Conservation (phyloP, 1,284 basidiomycete species). For the Cutaneotrichosporon daszewskae region DNA sequence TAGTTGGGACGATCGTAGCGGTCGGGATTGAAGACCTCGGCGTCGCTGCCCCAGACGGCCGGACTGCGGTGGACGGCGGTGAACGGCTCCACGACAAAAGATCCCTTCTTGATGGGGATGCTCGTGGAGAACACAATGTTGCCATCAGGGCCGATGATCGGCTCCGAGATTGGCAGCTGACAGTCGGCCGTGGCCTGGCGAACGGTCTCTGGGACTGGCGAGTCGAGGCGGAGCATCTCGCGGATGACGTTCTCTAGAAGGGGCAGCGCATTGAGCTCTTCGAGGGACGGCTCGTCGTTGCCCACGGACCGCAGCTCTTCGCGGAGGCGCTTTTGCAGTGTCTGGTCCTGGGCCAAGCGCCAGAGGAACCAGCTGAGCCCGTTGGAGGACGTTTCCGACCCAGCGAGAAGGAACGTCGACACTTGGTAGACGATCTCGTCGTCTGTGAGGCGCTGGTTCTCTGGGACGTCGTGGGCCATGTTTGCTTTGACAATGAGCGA, state of each 20-base stretch:
- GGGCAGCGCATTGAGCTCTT: conserved; percentile 49
- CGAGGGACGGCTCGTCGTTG: conserved; percentile 42
- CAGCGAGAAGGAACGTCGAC: conserved; percentile 59
- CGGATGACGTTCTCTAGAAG: conserved; percentile 62
- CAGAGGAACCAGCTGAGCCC: conserved; percentile 68
- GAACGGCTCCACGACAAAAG: conserved; percentile 50
- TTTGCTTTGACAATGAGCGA: conserved; percentile 56
- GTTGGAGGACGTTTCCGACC: conserved; percentile 71
- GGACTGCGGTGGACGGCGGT: conserved; percentile 19
- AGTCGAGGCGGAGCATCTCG: conserved; percentile 61
- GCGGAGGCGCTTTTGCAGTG: conserved; percentile 57
- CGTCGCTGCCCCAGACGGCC: conserved; percentile 55
- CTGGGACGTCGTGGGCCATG: conserved; percentile 53
- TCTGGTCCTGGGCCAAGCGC: conserved; percentile 56
- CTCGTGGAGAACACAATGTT: conserved; percentile 34
- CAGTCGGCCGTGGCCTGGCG: conserved; percentile 56
- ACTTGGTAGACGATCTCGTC: conserved; percentile 70
- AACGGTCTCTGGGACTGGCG: conserved; percentile 63
- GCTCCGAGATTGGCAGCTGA: conserved; percentile 56
- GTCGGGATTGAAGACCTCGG: conserved; percentile 55
- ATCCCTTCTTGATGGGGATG: conserved; percentile 36
- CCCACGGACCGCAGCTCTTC: conserved; percentile 50
- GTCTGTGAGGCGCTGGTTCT: conserved; percentile 57
- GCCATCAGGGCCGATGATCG: conserved; percentile 44
- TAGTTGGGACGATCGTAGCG: conserved; percentile 19